Base-by-base conservation (phyloP, 2,329 filamentous ascomycete genomes). In the Sphaerostilbella broomeana region DNA sequence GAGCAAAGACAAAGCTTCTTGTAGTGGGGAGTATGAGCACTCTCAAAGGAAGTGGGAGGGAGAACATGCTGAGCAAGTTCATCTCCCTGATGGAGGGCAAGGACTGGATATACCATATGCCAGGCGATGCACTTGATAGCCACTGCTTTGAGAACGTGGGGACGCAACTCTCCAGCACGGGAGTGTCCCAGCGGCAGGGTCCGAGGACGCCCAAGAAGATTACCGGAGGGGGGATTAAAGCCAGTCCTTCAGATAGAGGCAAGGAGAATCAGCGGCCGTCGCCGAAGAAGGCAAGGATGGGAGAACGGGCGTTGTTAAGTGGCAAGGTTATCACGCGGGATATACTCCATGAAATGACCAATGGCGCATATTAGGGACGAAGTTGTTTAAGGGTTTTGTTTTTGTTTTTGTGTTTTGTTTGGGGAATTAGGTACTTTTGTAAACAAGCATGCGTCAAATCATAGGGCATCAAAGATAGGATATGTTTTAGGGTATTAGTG, bases 1-100 rank as follows among this genome's bases (percentile, higher is more conserved):
- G 92, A 19, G 92, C 92, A 16, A 86, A 89, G 58, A 92, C 84
- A 0, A 98, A 98, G 66, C 67, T 98, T 24, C 70, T 98, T 2
- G 83, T 98, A 10, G 63, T 98, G 1, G 92, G 92, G 8, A 94
- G 86, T 59, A 77, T 77, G 55, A 72, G 70, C 40, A 98, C 92
- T 1, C 67, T 98, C 3, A 86, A 84, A 70, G 69, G 78, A 9
- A 73, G 82, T 37, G 80, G 69, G n/a, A 66, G 67, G 18, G 81
- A 86, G 49, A 84, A 88, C 51, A 80, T 97, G 63, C 70, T 98
- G 11, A 75, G 75, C 22, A 73, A 74, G 16, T 86, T 97, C 54
- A 73, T 97, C 6, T 63, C 67, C 3, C 63, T 97, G 27, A 90
- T 95, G 69, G 83, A 89, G 48, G 67, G 72, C 40, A 78, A 76